Evolutionary conservation across 768 basidiomycete genomes (phyloP).

Genomic region (Hypsizygus marmoreus): DNA sequence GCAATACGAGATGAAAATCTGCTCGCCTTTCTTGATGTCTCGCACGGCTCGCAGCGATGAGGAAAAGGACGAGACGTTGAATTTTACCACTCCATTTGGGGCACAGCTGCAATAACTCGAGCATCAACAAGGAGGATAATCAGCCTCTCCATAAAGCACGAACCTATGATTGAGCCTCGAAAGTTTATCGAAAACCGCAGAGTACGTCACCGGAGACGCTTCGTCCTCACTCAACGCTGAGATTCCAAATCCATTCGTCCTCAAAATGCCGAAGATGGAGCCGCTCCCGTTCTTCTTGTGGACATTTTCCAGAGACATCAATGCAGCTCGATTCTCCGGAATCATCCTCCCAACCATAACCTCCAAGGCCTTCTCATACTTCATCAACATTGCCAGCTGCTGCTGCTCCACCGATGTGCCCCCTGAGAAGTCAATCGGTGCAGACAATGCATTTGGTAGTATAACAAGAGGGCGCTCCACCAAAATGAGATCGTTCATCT

Average conservation of each 20-base stretch:
- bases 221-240: slow-evolving; percentile 2
- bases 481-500: slow-evolving; percentile 32
- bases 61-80: slow-evolving; percentile 28
- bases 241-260: slow-evolving; percentile 28
- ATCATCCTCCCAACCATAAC: slow-evolving; percentile 20
- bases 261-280: slow-evolving; percentile 23
- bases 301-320: slow-evolving; percentile 26
- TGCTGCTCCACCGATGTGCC: background rate
- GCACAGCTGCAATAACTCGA: slow-evolving; percentile 22
- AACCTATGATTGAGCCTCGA: background rate
- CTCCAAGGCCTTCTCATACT: slow-evolving; percentile 13
- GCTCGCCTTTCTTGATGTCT: slow-evolving; percentile 31
- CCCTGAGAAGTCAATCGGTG: background rate
- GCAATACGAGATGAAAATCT: slow-evolving; percentile 33
- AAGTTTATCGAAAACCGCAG: background rate
- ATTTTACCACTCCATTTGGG: slow-evolving; percentile 22
- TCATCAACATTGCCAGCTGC: slow-evolving; percentile 1
- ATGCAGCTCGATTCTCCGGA: slow-evolving; percentile 20
- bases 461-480: slow-evolving; percentile 41
- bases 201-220: no score
- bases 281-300: slow-evolving; percentile 33
- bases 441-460: slow-evolving; percentile 7
- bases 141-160: no score
- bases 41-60: slow-evolving; percentile 27
- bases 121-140: no score